These are phyloP conservation scores for Colletotrichum coccodes DNA, from an alignment of 2,329 filamentous ascomycete species.

Conservation along the genomic window DNA sequence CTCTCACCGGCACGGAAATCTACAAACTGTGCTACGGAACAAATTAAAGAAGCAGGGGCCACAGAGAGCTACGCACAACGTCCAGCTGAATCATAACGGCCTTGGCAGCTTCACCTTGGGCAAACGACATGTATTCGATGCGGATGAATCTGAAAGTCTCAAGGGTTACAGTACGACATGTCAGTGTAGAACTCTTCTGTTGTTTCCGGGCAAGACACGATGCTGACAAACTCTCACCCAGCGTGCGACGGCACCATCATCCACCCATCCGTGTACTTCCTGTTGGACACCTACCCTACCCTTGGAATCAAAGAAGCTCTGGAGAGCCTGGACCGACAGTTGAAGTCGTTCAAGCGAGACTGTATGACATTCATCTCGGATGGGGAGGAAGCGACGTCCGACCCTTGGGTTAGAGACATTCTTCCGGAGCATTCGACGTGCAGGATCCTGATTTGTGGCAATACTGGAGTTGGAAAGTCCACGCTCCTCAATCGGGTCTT, in stretches of 20 bases:
- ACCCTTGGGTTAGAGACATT: background rate
- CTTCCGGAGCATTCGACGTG: background rate
- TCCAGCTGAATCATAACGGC: background rate
- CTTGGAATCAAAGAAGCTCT: slow-evolving; percentile 12
- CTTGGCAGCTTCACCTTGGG: background rate
- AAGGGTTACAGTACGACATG: background rate
- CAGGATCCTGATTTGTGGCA: slow-evolving; percentile 40
- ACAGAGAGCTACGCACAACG: background rate
- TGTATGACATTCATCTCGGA: background rate
- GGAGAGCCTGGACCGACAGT: background rate
- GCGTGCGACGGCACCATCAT: slow-evolving; percentile 18
- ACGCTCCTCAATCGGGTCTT: slow-evolving; percentile 41
- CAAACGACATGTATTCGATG: background rate
- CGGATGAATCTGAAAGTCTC: background rate
- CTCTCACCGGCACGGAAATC: slow-evolving; percentile 7
- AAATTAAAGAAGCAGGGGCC: slow-evolving; percentile 5
- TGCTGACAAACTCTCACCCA: background rate
- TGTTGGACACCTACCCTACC: slow-evolving; percentile 19
- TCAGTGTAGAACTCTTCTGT: background rate
- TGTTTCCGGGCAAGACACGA: too few species aligned
- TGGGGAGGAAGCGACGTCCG: background rate
- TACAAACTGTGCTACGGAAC: slow-evolving; percentile 2
- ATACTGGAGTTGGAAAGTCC: slow-evolving; percentile 40
- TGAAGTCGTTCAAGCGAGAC: background rate
- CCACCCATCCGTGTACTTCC: slow-evolving; percentile 27